Evolutionary conservation across 1,139 yeast species (phyloP), one percentile per base, ranked within the genome.

Genomic region (Candida gigantensis): DNA sequence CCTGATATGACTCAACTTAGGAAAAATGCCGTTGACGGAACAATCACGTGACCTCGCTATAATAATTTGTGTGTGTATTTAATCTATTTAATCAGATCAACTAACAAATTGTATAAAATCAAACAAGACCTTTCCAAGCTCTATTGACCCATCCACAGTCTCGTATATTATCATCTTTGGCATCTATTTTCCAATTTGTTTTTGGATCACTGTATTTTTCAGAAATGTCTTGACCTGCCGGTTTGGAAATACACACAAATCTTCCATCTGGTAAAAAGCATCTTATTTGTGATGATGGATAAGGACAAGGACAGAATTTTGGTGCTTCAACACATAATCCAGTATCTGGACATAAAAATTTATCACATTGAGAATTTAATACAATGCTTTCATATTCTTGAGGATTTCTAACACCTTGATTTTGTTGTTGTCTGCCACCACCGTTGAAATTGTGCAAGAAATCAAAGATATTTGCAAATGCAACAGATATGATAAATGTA

Each of bases 271-370:
- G 95, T 35, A 87, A 65, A 5, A 73, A 58, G 57, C 98, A 92
- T 52, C 88, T 82, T 44, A 85, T 56, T 57, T 92, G 96, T 2
- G 95, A 82, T 37, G 80, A 78, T 1, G 96, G 92, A 54, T 77
- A 90, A 7, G 88, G 89, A 58, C 98, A 92, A 1, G 97, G 96
- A 57, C 98, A 92, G 39, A 82, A 82, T 16, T 72, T 55, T 1
- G 89, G 79, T 2, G 62, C 55, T 6, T 73, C 71, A 0, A 86
- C 98, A 62, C 98, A 92, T 7, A 72, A 68, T 32, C 80, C 68
- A 0, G 97, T 88, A 49, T 83, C 95, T 2, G 86, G 84, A 56
- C 98, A 92, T 30, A 90, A 60, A 56, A 82, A 92, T 10, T 68
- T 68, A n/a, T 64, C 60, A 54, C 97, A 89, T n/a, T 65, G 60